phyloP scores from a whole-genome alignment of 2,329 filamentous ascomycete genomes.

The Sphaerulina musiva region DNA sequence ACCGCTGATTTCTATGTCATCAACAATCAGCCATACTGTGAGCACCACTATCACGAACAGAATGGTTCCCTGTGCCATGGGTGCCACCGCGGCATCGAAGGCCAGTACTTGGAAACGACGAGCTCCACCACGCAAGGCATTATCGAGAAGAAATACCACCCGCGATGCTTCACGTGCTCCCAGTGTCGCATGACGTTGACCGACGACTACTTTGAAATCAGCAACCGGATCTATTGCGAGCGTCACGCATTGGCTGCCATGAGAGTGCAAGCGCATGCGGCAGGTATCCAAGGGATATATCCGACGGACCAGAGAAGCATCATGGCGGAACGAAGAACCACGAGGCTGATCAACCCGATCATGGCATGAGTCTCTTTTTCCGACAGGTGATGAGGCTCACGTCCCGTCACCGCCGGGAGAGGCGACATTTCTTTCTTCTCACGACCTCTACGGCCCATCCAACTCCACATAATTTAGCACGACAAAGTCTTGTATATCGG shows the following conservation, averaged over 20 bases:
- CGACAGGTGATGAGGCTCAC: background rate
- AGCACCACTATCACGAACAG: constrained; percentile 83
- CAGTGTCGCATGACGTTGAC: constrained; percentile 68
- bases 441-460: background rate
- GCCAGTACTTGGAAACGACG: constrained; percentile 77
- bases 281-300: constrained; percentile 9
- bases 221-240: constrained; percentile 75
- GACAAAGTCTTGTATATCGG: background rate
- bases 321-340: constrained; percentile 32
- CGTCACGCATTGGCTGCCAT: constrained; percentile 61
- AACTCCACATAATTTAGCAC: background rate
- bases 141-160: constrained; percentile 70
- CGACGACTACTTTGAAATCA: constrained; percentile 88
- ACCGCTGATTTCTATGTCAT: constrained; percentile 91
- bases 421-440: background rate
- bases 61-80: constrained; percentile 78
- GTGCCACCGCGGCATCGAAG: constrained; percentile 83
- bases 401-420: background rate
- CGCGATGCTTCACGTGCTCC: constrained; percentile 75
- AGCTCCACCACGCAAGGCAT: constrained; percentile 40
- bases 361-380: constrained; percentile 19
- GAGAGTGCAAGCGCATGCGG: constrained; percentile 26
- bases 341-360: constrained; percentile 32
- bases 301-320: constrained; percentile 22
- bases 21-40: constrained; percentile 80